Evolutionary conservation across 2,329 filamentous ascomycete species (phyloP).

Genomic region (Microthyrium microscopicum): DNA sequence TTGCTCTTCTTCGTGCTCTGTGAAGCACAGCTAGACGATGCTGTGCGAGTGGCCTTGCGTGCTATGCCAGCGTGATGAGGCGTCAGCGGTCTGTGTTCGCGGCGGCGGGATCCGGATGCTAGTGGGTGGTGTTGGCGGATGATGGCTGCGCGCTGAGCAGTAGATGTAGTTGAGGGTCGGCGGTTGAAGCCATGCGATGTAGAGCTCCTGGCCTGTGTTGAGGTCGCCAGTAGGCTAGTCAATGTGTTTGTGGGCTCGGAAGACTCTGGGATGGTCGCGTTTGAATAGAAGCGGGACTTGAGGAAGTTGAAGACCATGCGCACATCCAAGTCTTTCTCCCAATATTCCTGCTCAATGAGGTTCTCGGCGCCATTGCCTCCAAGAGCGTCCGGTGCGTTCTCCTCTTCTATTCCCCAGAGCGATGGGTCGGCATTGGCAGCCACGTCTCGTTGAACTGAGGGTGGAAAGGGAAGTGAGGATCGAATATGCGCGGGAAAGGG

Average conservation of each 20-base stretch:
- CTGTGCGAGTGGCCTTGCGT: conserved; percentile 20
- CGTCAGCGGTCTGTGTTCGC: conserved; percentile 9
- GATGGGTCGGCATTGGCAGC: no score
- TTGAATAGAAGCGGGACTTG: conserved; percentile 52
- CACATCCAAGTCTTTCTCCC: conserved; percentile 84
- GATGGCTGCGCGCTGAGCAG: conserved; percentile 58
- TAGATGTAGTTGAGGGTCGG: conserved; percentile 1
- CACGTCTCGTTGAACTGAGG: conserved; percentile 25
- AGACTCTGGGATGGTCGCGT: conserved; percentile 16
- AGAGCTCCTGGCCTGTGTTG: no score
- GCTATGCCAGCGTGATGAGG: conserved; percentile 7
- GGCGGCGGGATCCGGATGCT: conserved; percentile 27
- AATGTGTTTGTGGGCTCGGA: conserved; percentile 14
- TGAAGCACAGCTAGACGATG: conserved; percentile 60
- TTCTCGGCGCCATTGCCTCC: conserved; percentile 15
- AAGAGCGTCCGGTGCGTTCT: conserved; percentile 26
- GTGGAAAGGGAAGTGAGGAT: conserved; percentile 16
- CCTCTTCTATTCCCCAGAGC: conserved; percentile 51
- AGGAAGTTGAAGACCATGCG: conserved; percentile 84
- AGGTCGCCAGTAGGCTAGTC: background rate
- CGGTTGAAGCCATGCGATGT: background rate
- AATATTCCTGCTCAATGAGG: conserved; percentile 55
- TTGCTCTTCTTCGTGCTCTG: conserved; percentile 67
- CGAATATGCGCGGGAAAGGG: conserved; percentile 9
- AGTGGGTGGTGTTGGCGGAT: conserved; percentile 83